Conservation (phyloP, 2,329 filamentous ascomycete genomes). For the Fusarium sp. region DNA sequence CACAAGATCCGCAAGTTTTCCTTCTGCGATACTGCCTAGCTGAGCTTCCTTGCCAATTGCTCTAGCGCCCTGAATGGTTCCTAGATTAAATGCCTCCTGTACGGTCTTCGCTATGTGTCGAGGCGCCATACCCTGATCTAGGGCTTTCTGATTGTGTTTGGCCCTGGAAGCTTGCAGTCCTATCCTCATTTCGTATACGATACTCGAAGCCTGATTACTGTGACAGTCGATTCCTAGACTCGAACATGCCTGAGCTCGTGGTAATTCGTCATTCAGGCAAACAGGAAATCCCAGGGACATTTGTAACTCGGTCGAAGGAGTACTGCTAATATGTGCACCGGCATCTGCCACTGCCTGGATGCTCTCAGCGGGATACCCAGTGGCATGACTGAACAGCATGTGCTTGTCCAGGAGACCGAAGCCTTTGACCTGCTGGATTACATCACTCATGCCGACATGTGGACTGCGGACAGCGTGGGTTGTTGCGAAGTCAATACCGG, state of each 20-base stretch:
- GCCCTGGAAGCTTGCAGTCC: slow-evolving; percentile 4
- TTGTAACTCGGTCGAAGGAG: slow-evolving; percentile 27
- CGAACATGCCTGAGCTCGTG: neutral
- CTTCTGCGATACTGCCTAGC: slow-evolving; percentile 8
- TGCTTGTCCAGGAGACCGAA: slow-evolving; percentile 6
- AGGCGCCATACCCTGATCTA: neutral
- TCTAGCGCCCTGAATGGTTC: slow-evolving; percentile 12
- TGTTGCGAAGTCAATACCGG: neutral
- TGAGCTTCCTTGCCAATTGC: slow-evolving; percentile 1
- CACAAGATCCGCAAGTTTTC: slow-evolving; percentile 8
- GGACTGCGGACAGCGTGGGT: slow-evolving; percentile 16
- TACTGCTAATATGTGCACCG: slow-evolving; percentile 11
- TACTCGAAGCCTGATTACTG: slow-evolving; percentile 19
- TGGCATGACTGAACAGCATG: slow-evolving; percentile 20
- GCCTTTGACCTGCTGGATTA: slow-evolving; percentile 6
- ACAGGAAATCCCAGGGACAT: slow-evolving; percentile 19
- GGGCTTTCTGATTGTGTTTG: slow-evolving; percentile 1
- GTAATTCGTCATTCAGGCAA: slow-evolving; percentile 12
- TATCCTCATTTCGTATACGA: slow-evolving; percentile 17
- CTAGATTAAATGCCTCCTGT: slow-evolving; percentile 9
- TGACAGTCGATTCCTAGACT: slow-evolving; percentile 21
- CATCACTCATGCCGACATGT: neutral
- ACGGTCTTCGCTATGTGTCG: slow-evolving; percentile 7
- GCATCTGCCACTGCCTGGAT: neutral
- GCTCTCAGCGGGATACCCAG: neutral